These are phyloP conservation scores for Herpotrichia juniperi DNA, from an alignment of 2,329 filamentous ascomycete species.

Conservation along the genomic window DNA sequence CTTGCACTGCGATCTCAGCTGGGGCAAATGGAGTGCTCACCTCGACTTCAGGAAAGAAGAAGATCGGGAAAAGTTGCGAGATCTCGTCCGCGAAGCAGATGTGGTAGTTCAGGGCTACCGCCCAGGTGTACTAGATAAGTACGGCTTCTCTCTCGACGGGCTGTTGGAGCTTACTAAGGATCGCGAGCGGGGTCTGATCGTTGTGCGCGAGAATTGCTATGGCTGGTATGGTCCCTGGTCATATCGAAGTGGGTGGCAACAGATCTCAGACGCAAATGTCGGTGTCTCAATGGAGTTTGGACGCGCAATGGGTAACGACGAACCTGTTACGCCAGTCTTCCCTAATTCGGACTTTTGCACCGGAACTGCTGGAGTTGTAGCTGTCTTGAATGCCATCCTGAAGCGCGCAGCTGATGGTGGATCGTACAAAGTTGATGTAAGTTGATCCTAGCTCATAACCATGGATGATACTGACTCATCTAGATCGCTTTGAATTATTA, in stretches of 20 bases:
- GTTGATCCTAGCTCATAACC: slow-evolving; percentile 12
- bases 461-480: neutral
- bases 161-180: slow-evolving; percentile 50
- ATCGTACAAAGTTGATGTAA: slow-evolving; percentile 50
- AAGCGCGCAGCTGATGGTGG: slow-evolving; percentile 48
- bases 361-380: slow-evolving; percentile 49
- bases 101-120: slow-evolving; percentile 59
- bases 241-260: slow-evolving; percentile 59
- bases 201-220: slow-evolving; percentile 61
- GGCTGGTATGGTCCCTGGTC: slow-evolving; percentile 58
- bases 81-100: slow-evolving; percentile 56
- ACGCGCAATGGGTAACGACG: slow-evolving; percentile 53
- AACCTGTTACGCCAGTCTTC: slow-evolving; percentile 53
- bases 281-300: slow-evolving; percentile 57
- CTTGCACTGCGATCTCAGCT: slow-evolving; percentile 55
- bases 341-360: slow-evolving; percentile 55
- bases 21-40: slow-evolving; percentile 57
- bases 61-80: slow-evolving; percentile 47
- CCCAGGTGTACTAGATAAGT: slow-evolving; percentile 55
- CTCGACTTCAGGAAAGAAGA: slow-evolving; percentile 51
- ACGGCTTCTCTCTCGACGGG: slow-evolving; percentile 51
- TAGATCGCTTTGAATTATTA: slow-evolving; percentile 46
- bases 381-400: slow-evolving; percentile 51
- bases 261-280: slow-evolving; percentile 55
- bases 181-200: slow-evolving; percentile 52